phyloP scores from a whole-genome alignment of 441 rosid genomes.

The Gossypium trilobum region DNA sequence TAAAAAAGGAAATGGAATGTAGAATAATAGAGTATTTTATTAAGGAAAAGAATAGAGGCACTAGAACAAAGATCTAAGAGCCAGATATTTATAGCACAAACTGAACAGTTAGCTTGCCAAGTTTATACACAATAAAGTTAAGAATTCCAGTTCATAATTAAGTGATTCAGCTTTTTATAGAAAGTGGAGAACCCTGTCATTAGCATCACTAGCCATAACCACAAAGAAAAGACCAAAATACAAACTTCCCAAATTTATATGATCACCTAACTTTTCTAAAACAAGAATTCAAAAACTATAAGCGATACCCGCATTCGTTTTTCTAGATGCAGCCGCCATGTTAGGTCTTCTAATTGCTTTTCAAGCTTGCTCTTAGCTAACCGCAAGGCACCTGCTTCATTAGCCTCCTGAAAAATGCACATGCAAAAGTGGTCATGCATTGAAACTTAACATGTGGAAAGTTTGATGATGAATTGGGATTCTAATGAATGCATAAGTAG shows the following conservation, averaged over 20 bases:
- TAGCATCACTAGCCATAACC: background rate
- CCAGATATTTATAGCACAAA: background rate
- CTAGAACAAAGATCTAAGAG: background rate
- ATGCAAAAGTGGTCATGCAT: constrained; percentile 4
- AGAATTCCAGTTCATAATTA: background rate
- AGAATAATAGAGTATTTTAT: background rate
- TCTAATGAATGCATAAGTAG: background rate
- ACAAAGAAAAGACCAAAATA: background rate
- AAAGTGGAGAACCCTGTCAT: background rate
- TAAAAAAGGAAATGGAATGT: background rate
- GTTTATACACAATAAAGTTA: background rate
- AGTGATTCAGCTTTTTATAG: background rate
- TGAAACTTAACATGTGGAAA: background rate
- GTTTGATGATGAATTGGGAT: background rate
- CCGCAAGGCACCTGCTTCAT: constrained; percentile 88
- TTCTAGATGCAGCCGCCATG: constrained; percentile 85
- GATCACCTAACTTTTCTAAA: background rate
- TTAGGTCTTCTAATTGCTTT: constrained; percentile 85
- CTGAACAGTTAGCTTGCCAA: background rate
- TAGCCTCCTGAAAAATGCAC: constrained; percentile 58
- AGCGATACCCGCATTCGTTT: constrained; percentile 73
- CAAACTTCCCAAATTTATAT: background rate
- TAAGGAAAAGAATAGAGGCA: background rate
- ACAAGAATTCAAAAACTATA: constrained; percentile 18
- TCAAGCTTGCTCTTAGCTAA: constrained; percentile 91